Evolutionary conservation across 1,139 yeast species (phyloP), one percentile per base, ranked within the genome.

Genomic region (Zygosaccharomyces pseudobailii): DNA sequence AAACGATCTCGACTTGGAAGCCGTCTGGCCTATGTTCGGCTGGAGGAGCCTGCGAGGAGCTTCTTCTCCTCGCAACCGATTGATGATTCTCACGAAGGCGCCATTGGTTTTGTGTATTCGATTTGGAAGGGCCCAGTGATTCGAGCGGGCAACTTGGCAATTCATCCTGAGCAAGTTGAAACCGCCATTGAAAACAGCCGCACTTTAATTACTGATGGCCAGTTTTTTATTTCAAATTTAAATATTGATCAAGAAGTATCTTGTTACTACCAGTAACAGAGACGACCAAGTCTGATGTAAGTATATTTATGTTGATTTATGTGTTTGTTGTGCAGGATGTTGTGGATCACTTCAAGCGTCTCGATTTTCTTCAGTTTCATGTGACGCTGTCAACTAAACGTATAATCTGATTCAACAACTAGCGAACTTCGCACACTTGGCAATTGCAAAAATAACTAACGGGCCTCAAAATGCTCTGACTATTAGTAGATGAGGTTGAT

Each of bases 21-120:
- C 19, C 55, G 63, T 24, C 50, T 75, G 21, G 82, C 82, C 2
- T 79, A 74, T 56, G 50, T 79, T 17, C 77, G 76, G 34, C 42
- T 75, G 34, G 73, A 78, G 37, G 84, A 79, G 53, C 71, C 74
- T 20, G 51, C 58, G 48, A 56, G 51, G 20, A 27, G 63, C 66
- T 37, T 65, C 53, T 21, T 58, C 5, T 43, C 42, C 5, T n/a
- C 42, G 19, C 36, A 34, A 2, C 53, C 50, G 38, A 43, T 40
- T 31, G 44, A 47, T 2, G 52, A 48, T 5, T 35, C 43, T n/a
- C 36, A 36, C 9, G 38, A 33, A 4, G 58, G 53, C 21, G 47
- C 55, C 25, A 66, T 61, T 41, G 61, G 56, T 8, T 66, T 62
- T 42, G 53, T 61, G 23, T 58, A 53, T 40, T 49, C 59, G 8